Evolutionary conservation across 306 rosid species (phyloP).

Genomic region (Cucumis hystrix): DNA sequence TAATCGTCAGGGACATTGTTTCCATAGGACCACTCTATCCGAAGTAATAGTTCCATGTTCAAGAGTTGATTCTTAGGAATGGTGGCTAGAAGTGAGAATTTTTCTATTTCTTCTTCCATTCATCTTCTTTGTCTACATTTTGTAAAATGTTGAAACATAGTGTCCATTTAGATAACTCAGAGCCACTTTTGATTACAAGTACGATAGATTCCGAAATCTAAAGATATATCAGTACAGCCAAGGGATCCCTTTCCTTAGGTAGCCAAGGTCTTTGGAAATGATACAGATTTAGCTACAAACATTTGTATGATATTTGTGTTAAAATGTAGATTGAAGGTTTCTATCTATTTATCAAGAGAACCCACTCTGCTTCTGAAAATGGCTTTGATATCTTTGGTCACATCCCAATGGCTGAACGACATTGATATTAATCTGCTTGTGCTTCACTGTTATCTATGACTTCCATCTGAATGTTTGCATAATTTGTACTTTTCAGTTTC

Average conservation of each 20-base stretch:
- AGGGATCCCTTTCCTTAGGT: not conserved
- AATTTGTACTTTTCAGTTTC: not conserved
- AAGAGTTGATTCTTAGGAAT: constrained; percentile 6
- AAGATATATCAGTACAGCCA: not conserved
- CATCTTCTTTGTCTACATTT: not conserved
- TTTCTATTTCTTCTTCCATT: not conserved
- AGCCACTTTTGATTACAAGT: not conserved
- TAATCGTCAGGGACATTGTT: not conserved
- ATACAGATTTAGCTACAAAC: not conserved
- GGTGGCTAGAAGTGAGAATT: not conserved
- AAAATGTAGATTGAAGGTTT: not conserved
- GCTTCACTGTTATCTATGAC: not conserved
- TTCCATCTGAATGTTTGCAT: not conserved
- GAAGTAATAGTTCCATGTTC: not conserved
- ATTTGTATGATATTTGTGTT: constrained; percentile 6
- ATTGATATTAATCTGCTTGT: not conserved
- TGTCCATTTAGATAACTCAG: not conserved
- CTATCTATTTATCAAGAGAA: not conserved
- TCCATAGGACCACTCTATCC: not conserved
- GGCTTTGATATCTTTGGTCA: not conserved
- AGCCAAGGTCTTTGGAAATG: not conserved
- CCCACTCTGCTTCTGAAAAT: not conserved
- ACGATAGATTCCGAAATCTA: not conserved
- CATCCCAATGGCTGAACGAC: not conserved
- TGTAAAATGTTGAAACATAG: constrained; percentile 4